Percentiles rank a stretch among this genome's conserved stretches.
phyloP scores from a whole-genome alignment of 331 rosid species.

The Quercus phellos region DNA sequence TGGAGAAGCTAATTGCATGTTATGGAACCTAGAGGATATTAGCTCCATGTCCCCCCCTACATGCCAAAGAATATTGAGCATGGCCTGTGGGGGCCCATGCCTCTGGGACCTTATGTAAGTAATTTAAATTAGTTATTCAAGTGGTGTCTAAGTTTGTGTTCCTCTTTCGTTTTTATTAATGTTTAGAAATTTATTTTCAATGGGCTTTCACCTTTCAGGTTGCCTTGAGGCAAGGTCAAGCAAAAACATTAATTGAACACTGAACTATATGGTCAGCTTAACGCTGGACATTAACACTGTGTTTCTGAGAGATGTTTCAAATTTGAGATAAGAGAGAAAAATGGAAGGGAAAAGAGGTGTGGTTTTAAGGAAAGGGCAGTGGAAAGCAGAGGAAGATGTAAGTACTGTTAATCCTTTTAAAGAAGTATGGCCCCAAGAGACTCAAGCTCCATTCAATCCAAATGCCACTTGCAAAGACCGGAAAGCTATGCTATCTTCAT shows the following conservation, averaged over 20 bases:
- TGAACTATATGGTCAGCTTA: too few relatives aligned
- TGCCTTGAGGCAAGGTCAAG: not conserved
- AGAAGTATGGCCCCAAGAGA: constrained; percentile 65
- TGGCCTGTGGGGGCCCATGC: not conserved
- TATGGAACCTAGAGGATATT: not conserved
- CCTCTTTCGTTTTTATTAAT: not conserved
- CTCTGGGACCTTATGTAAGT: not conserved
- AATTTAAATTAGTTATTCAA: not conserved
- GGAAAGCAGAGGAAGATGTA: constrained; percentile 82
- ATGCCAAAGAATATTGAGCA: not conserved
- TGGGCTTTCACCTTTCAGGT: not conserved
- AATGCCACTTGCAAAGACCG: constrained; percentile 74
- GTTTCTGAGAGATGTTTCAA: not conserved
- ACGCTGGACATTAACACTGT: too few relatives aligned
- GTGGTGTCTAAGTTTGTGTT: not conserved
- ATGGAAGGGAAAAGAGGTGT: constrained; percentile 54
- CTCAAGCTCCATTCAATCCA: constrained; percentile 98
- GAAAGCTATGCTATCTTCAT: constrained; percentile 85
- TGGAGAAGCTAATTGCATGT: not conserved
- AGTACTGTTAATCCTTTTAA: constrained; percentile 57
- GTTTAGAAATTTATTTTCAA: not conserved
- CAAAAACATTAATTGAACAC: too few relatives aligned
- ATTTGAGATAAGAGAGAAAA: not conserved
- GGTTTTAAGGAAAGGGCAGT: constrained; percentile 65
- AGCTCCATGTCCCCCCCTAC: not conserved